Percentiles rank a stretch among this genome's conserved stretches.
Conservation (phyloP, 2,329 filamentous ascomycete species). For the Aquanectria penicillioides region DNA sequence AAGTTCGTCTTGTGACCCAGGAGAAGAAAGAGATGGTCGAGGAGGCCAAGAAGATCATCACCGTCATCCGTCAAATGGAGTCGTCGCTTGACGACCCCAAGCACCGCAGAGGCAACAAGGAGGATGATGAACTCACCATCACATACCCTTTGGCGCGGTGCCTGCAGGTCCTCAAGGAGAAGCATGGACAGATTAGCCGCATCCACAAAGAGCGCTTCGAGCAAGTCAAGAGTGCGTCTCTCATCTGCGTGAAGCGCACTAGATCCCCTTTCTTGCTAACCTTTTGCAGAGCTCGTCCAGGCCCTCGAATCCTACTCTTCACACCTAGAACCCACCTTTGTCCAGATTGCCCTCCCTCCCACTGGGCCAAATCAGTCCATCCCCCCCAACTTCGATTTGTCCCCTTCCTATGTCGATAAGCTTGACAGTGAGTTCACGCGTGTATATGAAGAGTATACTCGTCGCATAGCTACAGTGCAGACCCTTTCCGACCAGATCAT, state of each 20-base stretch:
- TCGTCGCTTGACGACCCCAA: slow-evolving; percentile 83
- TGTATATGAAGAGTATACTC: slow-evolving; percentile 96
- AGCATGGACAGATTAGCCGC: slow-evolving; percentile 81
- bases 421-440: slow-evolving; percentile 92
- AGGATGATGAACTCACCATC: slow-evolving; percentile 76
- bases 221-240: slow-evolving; percentile 85
- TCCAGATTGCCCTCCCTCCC: slow-evolving; percentile 86
- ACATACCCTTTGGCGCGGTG: slow-evolving; percentile 87
- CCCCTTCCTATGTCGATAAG: slow-evolving; percentile 83
- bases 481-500: slow-evolving; percentile 85
- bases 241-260: too few species aligned
- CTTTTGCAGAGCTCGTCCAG: slow-evolving; percentile 80
- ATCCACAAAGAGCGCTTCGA: slow-evolving; percentile 92
- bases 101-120: slow-evolving; percentile 70
- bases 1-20: slow-evolving; percentile 82
- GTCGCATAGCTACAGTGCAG: slow-evolving; percentile 80
- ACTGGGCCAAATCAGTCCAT: slow-evolving; percentile 80
- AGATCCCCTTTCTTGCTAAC: slow-evolving; percentile 19
- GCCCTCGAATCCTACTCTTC: slow-evolving; percentile 96
- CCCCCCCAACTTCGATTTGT: slow-evolving; percentile 90
- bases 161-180: slow-evolving; percentile 83
- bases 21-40: slow-evolving; percentile 94
- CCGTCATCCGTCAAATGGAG: slow-evolving; percentile 93
- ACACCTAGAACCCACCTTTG: slow-evolving; percentile 89
- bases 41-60: slow-evolving; percentile 86